A percentile compares a stretch with the other conserved stretches of the same genome.
Evolutionary conservation across 495 filamentous ascomycete genomes (phyloP).

Genomic region (Lichina pygmaea): DNA sequence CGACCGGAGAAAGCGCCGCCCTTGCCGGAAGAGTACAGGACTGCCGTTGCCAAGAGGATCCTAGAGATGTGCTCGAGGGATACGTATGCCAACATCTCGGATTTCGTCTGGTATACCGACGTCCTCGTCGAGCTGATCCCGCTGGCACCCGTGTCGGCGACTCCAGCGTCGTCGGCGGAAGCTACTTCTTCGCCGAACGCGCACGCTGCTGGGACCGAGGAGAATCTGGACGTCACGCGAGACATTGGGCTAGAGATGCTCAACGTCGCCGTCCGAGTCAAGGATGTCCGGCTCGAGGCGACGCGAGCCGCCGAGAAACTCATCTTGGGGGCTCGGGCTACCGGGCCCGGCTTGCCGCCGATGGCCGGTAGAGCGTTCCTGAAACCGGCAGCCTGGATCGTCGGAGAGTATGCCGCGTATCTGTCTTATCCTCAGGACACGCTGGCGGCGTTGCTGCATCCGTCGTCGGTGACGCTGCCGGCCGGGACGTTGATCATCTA

Average conservation of each 20-base stretch:
- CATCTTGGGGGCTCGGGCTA: conserved; percentile 17
- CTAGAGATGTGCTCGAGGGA: conserved; percentile 76
- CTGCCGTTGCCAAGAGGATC: conserved; percentile 52
- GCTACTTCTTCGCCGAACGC: not conserved
- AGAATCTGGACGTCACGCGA: conserved; percentile 25
- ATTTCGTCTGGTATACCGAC: conserved; percentile 95
- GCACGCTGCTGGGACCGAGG: conserved; percentile 5
- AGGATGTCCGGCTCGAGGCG: conserved; percentile 45
- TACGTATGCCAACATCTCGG: conserved; percentile 57
- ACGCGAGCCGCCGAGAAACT: conserved; percentile 58
- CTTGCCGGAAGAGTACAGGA: conserved; percentile 58
- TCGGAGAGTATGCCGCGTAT: conserved; percentile 56
- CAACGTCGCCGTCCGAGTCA: conserved; percentile 79
- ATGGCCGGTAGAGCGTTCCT: conserved; percentile 28
- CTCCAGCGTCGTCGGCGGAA: conserved; percentile 5
- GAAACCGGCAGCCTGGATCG: conserved; percentile 51
- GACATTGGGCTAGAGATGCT: conserved; percentile 62
- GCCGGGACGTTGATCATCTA: conserved; percentile 41
- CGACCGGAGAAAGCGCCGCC: conserved; percentile 11
- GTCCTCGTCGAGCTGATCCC: conserved; percentile 57
- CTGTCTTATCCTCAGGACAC: conserved; percentile 36
- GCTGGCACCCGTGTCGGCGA: conserved; percentile 24
- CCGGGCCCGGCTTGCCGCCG: not conserved
- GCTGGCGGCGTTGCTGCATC: conserved; percentile 44
- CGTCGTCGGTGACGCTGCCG: conserved; percentile 28